Base-by-base conservation (phyloP, 1,139 yeast genomes). In the Taphrina pruni region DNA sequence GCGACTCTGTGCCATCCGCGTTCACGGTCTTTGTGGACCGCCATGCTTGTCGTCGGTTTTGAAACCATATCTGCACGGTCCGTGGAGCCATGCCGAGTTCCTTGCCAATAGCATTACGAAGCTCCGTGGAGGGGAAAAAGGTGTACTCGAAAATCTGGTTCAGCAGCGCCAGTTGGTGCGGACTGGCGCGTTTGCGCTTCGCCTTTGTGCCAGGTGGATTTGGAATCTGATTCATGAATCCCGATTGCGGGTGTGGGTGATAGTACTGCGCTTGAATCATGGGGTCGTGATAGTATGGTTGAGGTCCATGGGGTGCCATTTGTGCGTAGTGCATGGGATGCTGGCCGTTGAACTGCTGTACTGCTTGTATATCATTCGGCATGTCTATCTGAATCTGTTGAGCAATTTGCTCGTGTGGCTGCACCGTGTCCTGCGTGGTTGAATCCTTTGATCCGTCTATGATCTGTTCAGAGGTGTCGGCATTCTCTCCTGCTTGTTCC, bases 1-100 rank as follows among this genome's bases (percentile, higher is more conserved):
- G 38, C 11, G 32, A 32, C 17, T 32, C 60, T 1, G 52, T 17
- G 2, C 51, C 64, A 32, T 39, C 57, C 14, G 48, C 56, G 21
- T 56, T 55, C 4, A 54, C 11, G 12, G 43, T 17, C 54, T 76
- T 76, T 65, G 78, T 79, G 5, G 79, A 75, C 43, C 78, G 70
- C 78, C 79, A 78, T 32, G 79, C 79, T 71, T 78, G 81, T 7
- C 81, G 75, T 48, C 77, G 74, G 72, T 79, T 79, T 71, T 79
- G 81, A 70, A 79, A 79, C 81, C 81, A 79, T 46, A 79, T 79
- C 72, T 79, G 81, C 6, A 79, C 81, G 3, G 80, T 77, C 35
- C 81, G 72, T 6, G 81, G 80, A 1, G 80, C 77, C 81, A 78
- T 79, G n/a, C 78, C 79, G 20, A 79, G 76, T 72, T 79, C 81